A percentile compares a stretch with the other conserved stretches of the same genome.
These are phyloP conservation scores for Cantharellus cinnabarinus DNA, from an alignment of 768 basidiomycete species.

Conservation along the genomic window DNA sequence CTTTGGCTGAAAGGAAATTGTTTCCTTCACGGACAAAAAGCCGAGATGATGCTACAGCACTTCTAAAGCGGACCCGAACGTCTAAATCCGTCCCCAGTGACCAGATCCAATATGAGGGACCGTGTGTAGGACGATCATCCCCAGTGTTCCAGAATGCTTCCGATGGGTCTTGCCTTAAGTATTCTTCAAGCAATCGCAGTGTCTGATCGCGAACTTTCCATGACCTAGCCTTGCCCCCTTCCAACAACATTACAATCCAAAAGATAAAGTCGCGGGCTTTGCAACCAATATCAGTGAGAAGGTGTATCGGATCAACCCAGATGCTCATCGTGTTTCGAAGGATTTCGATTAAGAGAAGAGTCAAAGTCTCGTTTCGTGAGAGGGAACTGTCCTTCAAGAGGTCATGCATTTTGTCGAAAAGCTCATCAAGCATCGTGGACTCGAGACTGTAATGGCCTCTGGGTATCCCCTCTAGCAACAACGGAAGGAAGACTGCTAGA, in stretches of 20 bases:
- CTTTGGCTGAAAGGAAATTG: no score
- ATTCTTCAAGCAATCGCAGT: slow-evolving; percentile 43
- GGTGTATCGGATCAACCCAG: slow-evolving; percentile 23
- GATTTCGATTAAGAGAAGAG: slow-evolving; percentile 35
- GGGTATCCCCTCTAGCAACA: neutral
- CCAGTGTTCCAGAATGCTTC: slow-evolving; percentile 27
- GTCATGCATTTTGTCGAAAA: neutral
- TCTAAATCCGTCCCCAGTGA: slow-evolving; percentile 46
- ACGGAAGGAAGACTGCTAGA: neutral
- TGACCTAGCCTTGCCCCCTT: slow-evolving; percentile 24
- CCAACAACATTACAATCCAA: slow-evolving; percentile 32
- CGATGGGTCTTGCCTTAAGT: slow-evolving; percentile 36
- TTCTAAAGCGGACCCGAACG: slow-evolving; percentile 66
- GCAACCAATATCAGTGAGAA: slow-evolving; percentile 20
- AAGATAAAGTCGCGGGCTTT: slow-evolving; percentile 29
- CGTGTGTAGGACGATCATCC: slow-evolving; percentile 7
- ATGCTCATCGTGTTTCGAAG: slow-evolving; percentile 41
- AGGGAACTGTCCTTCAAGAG: neutral
- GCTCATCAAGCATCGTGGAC: neutral
- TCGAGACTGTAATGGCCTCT: neutral
- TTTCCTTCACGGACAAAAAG: slow-evolving; percentile 21
- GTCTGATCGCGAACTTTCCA: slow-evolving; percentile 53
- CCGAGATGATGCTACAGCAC: slow-evolving; percentile 35
- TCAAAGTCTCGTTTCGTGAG: slow-evolving; percentile 30
- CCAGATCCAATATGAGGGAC: slow-evolving; percentile 27